Percentiles rank a stretch among this genome's conserved stretches.
These are phyloP conservation scores for Groenewaldozyma salmanticensis DNA, from an alignment of 805 yeast genomes.

Conservation along the genomic window DNA sequence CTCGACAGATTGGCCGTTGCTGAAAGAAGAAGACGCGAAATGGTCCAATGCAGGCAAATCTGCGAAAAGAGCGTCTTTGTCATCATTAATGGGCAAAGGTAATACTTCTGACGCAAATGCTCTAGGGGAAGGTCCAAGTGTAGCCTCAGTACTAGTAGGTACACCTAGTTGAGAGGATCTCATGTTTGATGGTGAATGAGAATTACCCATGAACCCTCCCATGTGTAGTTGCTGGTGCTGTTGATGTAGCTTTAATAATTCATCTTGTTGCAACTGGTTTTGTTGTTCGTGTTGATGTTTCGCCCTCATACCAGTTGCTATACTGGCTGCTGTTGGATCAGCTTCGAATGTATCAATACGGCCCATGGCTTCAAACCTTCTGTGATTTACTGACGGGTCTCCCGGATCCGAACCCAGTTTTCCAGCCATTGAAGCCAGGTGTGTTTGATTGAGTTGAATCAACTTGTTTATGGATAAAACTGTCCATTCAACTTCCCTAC, in stretches of 20 bases:
- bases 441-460: constrained; percentile 24
- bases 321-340: background rate
- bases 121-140: background rate
- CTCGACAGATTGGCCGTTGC: background rate
- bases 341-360: background rate
- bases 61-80: background rate
- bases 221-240: background rate
- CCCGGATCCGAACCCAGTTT: background rate
- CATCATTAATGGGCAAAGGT: no score
- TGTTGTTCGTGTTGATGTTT: background rate
- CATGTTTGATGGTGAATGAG: background rate
- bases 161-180: background rate
- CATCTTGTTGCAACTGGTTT: no score
- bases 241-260: no score
- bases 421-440: background rate
- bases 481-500: constrained; percentile 54
- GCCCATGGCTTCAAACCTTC: background rate
- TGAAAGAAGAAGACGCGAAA: background rate
- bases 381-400: background rate
- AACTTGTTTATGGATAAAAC: constrained; percentile 45
- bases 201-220: background rate
- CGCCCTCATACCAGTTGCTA: background rate
- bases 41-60: background rate
- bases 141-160: background rate
- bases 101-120: background rate